Evolutionary conservation across 2,329 filamentous ascomycete species (phyloP).

Genomic region (Cladosporium cucumerinum): DNA sequence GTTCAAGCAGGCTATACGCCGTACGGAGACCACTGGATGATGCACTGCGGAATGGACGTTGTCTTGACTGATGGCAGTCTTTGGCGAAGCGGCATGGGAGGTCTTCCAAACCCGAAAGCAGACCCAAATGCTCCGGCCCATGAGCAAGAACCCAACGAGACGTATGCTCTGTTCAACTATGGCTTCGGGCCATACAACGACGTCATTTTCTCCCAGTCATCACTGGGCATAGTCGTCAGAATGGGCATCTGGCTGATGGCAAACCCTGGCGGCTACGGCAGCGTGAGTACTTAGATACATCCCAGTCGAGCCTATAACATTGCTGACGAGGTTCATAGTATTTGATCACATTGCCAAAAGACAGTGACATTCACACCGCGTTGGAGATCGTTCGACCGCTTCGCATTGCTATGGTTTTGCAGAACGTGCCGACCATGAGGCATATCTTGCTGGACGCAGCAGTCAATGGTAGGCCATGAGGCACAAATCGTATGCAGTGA

Average conservation of each 20-base stretch:
- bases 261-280: conserved; percentile 46
- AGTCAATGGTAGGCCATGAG: conserved; percentile 32
- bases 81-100: conserved; percentile 43
- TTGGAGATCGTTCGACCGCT: conserved; percentile 51
- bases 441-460: conserved; percentile 47
- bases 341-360: conserved; percentile 46
- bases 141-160: conserved; percentile 24
- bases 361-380: conserved; percentile 48
- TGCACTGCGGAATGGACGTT: conserved; percentile 45
- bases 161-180: conserved; percentile 34
- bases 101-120: conserved; percentile 31
- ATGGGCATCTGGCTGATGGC: conserved; percentile 56
- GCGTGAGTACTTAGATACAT: not conserved
- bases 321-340: conserved; percentile 23
- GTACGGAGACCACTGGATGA: conserved; percentile 45
- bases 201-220: conserved; percentile 37
- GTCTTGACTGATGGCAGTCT: conserved; percentile 41
- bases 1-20: conserved; percentile 34
- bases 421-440: conserved; percentile 48
- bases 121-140: conserved; percentile 22
- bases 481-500: not conserved
- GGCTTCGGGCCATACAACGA: conserved; percentile 38
- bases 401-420: conserved; percentile 41
- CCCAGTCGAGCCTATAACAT: conserved; percentile 30
- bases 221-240: conserved; percentile 42